Percentiles rank a stretch among this genome's conserved stretches.
phyloP scores from a whole-genome alignment of 768 basidiomycete species.

The Suillus subluteus region DNA sequence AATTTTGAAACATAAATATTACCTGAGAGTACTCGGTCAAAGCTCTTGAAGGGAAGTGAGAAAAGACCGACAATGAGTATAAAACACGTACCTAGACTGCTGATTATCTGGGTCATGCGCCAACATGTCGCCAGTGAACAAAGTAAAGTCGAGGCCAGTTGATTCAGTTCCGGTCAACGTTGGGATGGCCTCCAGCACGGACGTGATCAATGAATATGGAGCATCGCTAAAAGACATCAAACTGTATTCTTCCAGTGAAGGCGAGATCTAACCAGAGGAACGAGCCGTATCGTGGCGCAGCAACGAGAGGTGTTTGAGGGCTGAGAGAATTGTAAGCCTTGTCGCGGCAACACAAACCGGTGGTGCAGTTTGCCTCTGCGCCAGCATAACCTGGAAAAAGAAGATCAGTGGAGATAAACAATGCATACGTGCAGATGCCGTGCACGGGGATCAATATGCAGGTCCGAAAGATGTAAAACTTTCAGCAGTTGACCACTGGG shows the following conservation, averaged over 20 bases:
- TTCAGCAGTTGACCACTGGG: constrained; percentile 69
- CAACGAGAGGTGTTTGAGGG: constrained; percentile 51
- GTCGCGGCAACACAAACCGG: constrained; percentile 65
- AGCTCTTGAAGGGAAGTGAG: constrained; percentile 40
- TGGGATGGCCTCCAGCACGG: constrained; percentile 71
- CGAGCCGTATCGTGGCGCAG: constrained; percentile 72
- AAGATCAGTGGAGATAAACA: constrained; percentile 8
- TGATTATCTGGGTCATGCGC: constrained; percentile 73
- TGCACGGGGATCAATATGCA: constrained; percentile 76
- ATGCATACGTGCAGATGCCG: constrained; percentile 9
- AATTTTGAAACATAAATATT: constrained; percentile 4
- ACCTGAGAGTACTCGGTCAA: constrained; percentile 70
- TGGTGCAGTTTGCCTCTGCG: constrained; percentile 73
- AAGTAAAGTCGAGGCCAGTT: constrained; percentile 62
- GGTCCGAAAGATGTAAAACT: constrained; percentile 76
- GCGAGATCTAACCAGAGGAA: constrained; percentile 51
- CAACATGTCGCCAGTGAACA: constrained; percentile 78
- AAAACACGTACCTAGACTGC: constrained; percentile 52
- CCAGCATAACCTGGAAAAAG: constrained; percentile 59
- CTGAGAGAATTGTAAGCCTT: constrained; percentile 53
- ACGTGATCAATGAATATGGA: constrained; percentile 59
- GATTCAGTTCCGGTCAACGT: constrained; percentile 60
- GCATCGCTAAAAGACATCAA: constrained; percentile 51
- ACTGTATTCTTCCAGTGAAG: constrained; percentile 3
- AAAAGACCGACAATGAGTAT: background rate